Evolutionary conservation across 1,284 basidiomycete species (phyloP), one percentile per base, ranked within the genome.

Genomic region (Rhodotorula mucilaginosa): DNA sequence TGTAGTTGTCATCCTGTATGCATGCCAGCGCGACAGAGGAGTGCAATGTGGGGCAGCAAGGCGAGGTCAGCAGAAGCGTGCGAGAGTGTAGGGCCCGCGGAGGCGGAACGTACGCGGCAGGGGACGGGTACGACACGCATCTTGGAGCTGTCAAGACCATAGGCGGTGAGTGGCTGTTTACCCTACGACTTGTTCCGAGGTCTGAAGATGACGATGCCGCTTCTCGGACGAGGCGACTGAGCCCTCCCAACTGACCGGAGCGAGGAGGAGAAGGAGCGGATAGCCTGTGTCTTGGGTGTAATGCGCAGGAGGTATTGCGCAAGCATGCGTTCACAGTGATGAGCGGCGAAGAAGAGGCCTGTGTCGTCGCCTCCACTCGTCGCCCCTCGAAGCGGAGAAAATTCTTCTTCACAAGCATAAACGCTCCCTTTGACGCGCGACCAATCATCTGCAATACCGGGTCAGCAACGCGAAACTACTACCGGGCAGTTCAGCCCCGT

Each of bases 91-190:
- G 2, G 23, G 47, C 10, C 7, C 4, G 21, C 31, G 2, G n/a
- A 21, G 31, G 16, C 26, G n/a, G 6, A 13, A 51, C 70, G 48
- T 39, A 67, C 66, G 46, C 75, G 69, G 49, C 75, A 76, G 29
- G 71, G 73, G 0, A 76, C 75, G 34, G 75, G 73, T 18, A 73
- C 51, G 44, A 76, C 67, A 18, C 48, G 61, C 75, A 76, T 76
- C 26, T 3, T 66, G 62, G 23, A 34, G 1, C 70, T 72, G 49
- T 5, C 2, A 10, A 7, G 19, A 10, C 8, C n/a, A 7, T 21
- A 51, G 3, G 10, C 16, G 7, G 34, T 8, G 4, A 8, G 4
- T 34, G 34, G 5, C 34, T 34, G 7, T 34, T 34, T 5, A 8
- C 34, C 34, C 7, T 4, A 34, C 5, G 34, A 34, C 34, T 34